Percentiles rank a stretch among this genome's conserved stretches.
Conservation (phyloP, 306 rosid genomes). For the Cucurbita pepo region DNA sequence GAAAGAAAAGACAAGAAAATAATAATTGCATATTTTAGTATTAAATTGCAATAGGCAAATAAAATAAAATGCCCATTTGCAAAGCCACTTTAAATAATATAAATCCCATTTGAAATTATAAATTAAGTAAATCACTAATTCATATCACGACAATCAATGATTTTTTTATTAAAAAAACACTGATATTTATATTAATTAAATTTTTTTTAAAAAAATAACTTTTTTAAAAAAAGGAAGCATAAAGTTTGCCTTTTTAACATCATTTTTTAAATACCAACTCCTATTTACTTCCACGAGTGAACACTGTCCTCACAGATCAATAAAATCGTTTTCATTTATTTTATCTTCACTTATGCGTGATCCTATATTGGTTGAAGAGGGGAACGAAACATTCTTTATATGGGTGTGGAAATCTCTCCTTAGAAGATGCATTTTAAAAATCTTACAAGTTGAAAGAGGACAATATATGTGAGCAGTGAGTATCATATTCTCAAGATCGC, state of each 20-base stretch:
- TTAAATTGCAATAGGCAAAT: neutral
- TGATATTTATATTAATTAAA: neutral
- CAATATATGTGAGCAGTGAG: too few relatives aligned
- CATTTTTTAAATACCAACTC: neutral
- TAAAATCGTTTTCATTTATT: too few relatives aligned
- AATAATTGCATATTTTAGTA: neutral
- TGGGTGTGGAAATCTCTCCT: too few relatives aligned
- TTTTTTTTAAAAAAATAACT: too few relatives aligned
- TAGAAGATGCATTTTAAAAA: too few relatives aligned
- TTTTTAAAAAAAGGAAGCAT: neutral
- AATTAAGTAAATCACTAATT: neutral
- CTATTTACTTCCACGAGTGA: too few relatives aligned
- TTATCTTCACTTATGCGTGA: too few relatives aligned
- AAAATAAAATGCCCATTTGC: neutral
- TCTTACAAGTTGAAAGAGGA: too few relatives aligned
- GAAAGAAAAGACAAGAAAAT: neutral
- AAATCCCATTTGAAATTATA: neutral
- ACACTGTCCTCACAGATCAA: too few relatives aligned
- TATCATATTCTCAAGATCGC: too few relatives aligned
- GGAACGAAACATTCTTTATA: too few relatives aligned
- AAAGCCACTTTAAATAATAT: neutral
- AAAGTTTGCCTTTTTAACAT: neutral
- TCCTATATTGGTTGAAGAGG: too few relatives aligned
- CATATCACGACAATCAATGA: neutral
- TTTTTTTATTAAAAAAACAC: neutral